Conservation (phyloP, 148 eudicot genomes). For the Silene uniflora region DNA sequence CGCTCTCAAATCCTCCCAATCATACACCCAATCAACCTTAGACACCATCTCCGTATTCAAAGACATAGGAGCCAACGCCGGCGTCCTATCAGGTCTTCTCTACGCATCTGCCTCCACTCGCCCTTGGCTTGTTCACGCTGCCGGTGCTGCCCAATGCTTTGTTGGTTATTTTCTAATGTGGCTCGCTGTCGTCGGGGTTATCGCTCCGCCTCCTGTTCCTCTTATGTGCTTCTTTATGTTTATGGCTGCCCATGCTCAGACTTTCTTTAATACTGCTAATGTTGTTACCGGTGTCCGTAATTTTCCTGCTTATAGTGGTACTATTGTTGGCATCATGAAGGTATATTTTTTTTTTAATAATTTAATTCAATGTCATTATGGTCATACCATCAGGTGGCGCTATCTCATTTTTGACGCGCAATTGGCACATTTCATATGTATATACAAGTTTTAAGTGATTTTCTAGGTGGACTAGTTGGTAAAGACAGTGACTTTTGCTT, state of each 20-base stretch:
- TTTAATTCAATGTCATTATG: too few species aligned
- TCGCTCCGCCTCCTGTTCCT: conserved; percentile 44
- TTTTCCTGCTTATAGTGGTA: conserved; percentile 69
- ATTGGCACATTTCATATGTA: too few species aligned
- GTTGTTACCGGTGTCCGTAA: conserved; percentile 78
- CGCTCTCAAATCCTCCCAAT: conserved; percentile 58
- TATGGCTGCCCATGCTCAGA: conserved; percentile 81
- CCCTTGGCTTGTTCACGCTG: conserved; percentile 63
- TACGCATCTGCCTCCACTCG: conserved; percentile 46
- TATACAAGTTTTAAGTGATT: too few species aligned
- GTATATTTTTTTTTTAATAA: conserved; percentile 31
- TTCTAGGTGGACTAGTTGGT: too few species aligned
- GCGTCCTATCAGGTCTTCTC: conserved; percentile 74
- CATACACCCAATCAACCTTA: conserved; percentile 72
- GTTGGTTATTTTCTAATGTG: conserved; percentile 71
- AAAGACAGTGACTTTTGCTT: too few species aligned
- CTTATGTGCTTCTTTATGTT: conserved; percentile 70
- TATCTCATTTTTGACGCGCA: too few species aligned
- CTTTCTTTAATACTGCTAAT: conserved; percentile 84
- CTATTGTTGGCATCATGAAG: conserved; percentile 93
- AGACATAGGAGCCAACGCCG: conserved; percentile 92
- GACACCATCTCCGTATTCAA: conserved; percentile 88
- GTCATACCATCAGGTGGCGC: too few species aligned
- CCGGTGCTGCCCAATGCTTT: conserved; percentile 71
- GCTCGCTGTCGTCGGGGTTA: conserved; percentile 61